Conservation (phyloP, 2,329 filamentous ascomycete genomes). For the Phialocephala sp. region DNA sequence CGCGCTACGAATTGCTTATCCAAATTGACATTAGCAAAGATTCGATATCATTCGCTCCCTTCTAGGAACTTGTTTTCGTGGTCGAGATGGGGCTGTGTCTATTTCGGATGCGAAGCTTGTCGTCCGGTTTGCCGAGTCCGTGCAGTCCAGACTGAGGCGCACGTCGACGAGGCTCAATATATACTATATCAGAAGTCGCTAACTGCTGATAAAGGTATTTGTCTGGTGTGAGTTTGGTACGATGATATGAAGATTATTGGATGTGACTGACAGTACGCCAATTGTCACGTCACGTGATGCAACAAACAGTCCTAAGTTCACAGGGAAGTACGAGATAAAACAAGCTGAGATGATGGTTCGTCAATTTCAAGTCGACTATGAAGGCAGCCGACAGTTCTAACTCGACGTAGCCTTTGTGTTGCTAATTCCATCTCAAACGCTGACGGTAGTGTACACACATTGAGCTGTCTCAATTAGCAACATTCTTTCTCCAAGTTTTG, state of each 20-base stretch:
- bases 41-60: not conserved
- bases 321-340: too few relatives aligned
- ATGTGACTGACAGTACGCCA: too few relatives aligned
- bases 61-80: not conserved
- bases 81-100: not conserved
- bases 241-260: too few relatives aligned
- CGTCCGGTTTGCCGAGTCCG: not conserved
- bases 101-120: constrained; percentile 3
- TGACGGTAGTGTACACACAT: not conserved
- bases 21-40: not conserved
- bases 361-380: not conserved
- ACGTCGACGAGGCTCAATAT: not conserved
- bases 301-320: too few relatives aligned
- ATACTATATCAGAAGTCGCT: not conserved
- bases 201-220: not conserved
- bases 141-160: not conserved
- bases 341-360: too few relatives aligned
- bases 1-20: constrained; percentile 1
- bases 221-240: too few relatives aligned
- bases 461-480: constrained; percentile 2
- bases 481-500: not conserved
- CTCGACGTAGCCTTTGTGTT: not conserved
- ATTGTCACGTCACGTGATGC: too few relatives aligned
- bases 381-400: constrained; percentile 2
- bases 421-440: not conserved